phyloP scores from a whole-genome alignment of 305 asterid genomes.

The Fraxinus paxiana region DNA sequence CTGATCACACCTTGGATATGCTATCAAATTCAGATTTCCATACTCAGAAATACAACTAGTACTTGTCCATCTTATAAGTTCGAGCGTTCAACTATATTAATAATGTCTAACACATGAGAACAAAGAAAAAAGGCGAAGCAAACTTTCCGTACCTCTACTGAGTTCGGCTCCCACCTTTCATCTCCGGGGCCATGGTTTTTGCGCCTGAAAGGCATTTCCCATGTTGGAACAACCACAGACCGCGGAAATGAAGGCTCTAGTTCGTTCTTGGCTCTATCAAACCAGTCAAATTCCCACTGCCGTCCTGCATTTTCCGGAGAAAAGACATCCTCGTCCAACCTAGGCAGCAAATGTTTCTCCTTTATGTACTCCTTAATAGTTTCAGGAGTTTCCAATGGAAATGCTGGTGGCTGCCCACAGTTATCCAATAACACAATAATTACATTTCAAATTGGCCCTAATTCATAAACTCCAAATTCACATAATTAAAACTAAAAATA shows the following conservation, averaged over 20 bases:
- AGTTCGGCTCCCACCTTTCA: conserved; percentile 77
- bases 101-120: neutral
- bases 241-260: conserved; percentile 78
- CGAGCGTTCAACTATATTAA: neutral
- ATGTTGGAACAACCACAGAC: conserved; percentile 71
- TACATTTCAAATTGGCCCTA: conserved; percentile 13
- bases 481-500: neutral
- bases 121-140: conserved; percentile 11
- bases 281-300: conserved; percentile 99
- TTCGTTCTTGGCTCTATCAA: conserved; percentile 67
- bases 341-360: conserved; percentile 64
- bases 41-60: neutral
- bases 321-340: conserved; percentile 74
- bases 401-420: conserved; percentile 83
- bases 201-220: conserved; percentile 92
- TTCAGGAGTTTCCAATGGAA: conserved; percentile 80
- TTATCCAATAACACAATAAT: neutral
- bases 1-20: neutral
- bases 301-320: conserved; percentile 74
- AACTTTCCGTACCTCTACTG: conserved; percentile 60
- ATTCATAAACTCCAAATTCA: conserved; percentile 4
- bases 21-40: neutral
- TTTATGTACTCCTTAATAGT: conserved; percentile 54
- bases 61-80: neutral
- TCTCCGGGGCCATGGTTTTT: conserved; percentile 28